Conservation (phyloP, 1,284 basidiomycete species). For the Ustilago tritici region DNA sequence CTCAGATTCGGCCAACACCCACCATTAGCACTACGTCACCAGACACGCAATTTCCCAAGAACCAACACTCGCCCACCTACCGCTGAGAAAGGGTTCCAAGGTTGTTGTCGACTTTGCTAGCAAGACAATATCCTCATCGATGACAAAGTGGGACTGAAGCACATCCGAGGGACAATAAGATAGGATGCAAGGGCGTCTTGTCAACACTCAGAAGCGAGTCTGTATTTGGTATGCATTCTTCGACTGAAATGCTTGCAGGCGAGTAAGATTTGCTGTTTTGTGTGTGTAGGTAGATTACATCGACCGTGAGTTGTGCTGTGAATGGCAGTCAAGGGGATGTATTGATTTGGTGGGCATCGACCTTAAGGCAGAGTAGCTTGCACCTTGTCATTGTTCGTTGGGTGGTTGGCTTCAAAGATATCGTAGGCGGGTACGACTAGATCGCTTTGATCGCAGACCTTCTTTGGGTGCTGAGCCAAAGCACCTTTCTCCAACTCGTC, state of each 20-base stretch:
- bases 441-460: slow-evolving; percentile 61
- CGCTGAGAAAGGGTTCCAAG: background rate
- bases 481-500: slow-evolving; percentile 72
- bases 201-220: too few species aligned
- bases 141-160: background rate
- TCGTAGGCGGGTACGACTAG: slow-evolving; percentile 56
- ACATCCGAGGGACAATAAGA: background rate
- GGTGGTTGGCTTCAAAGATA: slow-evolving; percentile 57
- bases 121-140: background rate
- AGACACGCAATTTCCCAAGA: too few species aligned
- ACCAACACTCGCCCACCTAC: too few species aligned
- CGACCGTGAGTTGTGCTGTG: background rate
- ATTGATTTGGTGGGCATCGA: background rate
- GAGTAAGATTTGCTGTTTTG: background rate
- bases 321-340: background rate
- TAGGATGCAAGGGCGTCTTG: background rate
- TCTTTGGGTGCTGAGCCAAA: slow-evolving; percentile 46
- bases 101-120: background rate
- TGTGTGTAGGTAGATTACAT: slow-evolving; percentile 2
- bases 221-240: background rate
- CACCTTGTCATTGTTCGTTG: slow-evolving; percentile 56
- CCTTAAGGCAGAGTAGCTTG: slow-evolving; percentile 43
- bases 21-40: background rate
- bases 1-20: background rate
- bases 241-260: slow-evolving; percentile 1